Percentiles rank a stretch among this genome's conserved stretches.
Evolutionary conservation across 495 filamentous ascomycete species (phyloP).

Genomic region (Daldinia loculata): DNA sequence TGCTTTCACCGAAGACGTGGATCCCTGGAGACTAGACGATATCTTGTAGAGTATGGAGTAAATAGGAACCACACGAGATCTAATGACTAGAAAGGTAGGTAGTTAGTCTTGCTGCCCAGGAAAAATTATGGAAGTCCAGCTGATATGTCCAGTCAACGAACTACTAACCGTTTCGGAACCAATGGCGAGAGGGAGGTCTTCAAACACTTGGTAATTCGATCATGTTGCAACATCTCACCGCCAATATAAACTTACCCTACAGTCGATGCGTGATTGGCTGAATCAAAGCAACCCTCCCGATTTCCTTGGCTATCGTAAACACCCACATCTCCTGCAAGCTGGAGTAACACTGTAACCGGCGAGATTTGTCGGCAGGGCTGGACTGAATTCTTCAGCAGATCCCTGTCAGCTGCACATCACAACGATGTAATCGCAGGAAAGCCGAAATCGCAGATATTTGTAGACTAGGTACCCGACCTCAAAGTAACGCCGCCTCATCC

Average conservation of each 20-base stretch:
- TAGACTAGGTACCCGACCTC: slow-evolving; percentile 8
- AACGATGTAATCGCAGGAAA: slow-evolving; percentile 17
- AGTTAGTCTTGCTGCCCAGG: slow-evolving; percentile 10
- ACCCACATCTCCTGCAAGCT: slow-evolving; percentile 8
- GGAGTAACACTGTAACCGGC: background rate
- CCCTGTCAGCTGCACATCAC: slow-evolving; percentile 12
- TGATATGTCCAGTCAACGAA: slow-evolving; percentile 10
- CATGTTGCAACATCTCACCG: slow-evolving; percentile 21
- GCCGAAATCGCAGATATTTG: slow-evolving; percentile 19
- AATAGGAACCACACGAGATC: slow-evolving; percentile 19
- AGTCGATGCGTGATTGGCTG: slow-evolving; percentile 23
- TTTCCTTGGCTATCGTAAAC: slow-evolving; percentile 15
- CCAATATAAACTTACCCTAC: slow-evolving; percentile 19
- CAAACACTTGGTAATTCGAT: slow-evolving; percentile 6
- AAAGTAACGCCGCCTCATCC: background rate
- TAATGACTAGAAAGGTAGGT: slow-evolving; percentile 9
- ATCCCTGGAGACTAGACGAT: slow-evolving; percentile 2
- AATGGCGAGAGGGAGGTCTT: slow-evolving; percentile 10
- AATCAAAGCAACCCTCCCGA: slow-evolving; percentile 14
- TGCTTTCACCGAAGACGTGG: slow-evolving; percentile 6
- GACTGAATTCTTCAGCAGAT: slow-evolving; percentile 30
- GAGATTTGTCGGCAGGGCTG: slow-evolving; percentile 23
- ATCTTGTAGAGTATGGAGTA: slow-evolving; percentile 5
- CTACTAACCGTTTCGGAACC: background rate
- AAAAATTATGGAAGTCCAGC: slow-evolving; percentile 9